These are phyloP conservation scores for Quercus gilva DNA, from an alignment of 306 rosid species.

Conservation along the genomic window DNA sequence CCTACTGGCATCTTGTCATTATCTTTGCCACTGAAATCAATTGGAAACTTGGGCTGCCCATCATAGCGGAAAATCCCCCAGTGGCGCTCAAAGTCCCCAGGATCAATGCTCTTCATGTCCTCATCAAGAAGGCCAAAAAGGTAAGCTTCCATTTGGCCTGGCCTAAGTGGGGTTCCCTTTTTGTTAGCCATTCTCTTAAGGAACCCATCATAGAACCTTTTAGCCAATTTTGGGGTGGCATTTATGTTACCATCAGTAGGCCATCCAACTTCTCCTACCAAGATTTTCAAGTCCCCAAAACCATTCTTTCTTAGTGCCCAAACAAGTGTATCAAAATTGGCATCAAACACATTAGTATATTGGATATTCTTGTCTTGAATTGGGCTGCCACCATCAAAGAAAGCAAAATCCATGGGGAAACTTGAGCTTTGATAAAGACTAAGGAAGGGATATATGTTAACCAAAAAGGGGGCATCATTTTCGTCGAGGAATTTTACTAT, in stretches of 20 bases:
- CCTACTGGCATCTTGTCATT: slow-evolving; percentile 29
- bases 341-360: slow-evolving; percentile 68
- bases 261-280: slow-evolving; percentile 88
- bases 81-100: slow-evolving; percentile 77
- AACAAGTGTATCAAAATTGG: slow-evolving; percentile 61
- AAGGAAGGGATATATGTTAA: slow-evolving; percentile 83
- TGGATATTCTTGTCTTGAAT: slow-evolving; percentile 34
- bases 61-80: slow-evolving; percentile 75
- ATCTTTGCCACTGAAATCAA: slow-evolving; percentile 57
- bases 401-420: slow-evolving; percentile 64
- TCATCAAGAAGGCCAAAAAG: slow-evolving; percentile 66
- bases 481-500: slow-evolving; percentile 44
- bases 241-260: slow-evolving; percentile 65
- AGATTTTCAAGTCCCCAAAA: slow-evolving; percentile 31
- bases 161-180: slow-evolving; percentile 55
- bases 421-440: slow-evolving; percentile 41
- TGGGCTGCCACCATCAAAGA: slow-evolving; percentile 33
- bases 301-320: slow-evolving; percentile 52
- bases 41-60: slow-evolving; percentile 56
- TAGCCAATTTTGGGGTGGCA: slow-evolving; percentile 34
- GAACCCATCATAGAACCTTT: slow-evolving; percentile 60
- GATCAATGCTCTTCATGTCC: slow-evolving; percentile 55
- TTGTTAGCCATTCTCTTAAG: slow-evolving; percentile 45
- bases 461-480: slow-evolving; percentile 50
- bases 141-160: slow-evolving; percentile 29